Evolutionary conservation across 805 yeast species (phyloP).

Genomic region (Wickerhamomyces bisporus): DNA sequence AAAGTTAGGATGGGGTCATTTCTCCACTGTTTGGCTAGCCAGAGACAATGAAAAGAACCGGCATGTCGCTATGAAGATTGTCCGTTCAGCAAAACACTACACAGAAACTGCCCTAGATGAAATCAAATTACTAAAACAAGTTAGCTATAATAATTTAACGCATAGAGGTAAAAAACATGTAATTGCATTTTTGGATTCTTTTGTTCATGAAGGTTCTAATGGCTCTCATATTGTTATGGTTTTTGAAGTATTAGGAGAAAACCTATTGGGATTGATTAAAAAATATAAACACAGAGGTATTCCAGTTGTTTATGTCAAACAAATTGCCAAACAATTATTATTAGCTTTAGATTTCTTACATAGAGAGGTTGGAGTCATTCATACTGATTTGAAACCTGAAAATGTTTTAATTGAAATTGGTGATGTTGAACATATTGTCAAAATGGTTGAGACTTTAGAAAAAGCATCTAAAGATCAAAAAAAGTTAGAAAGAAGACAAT

Average conservation of each 20-base stretch:
- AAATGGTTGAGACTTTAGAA: conserved; percentile 58
- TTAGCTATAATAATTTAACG: conserved; percentile 52
- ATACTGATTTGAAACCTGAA: conserved; percentile 71
- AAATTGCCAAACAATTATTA: conserved; percentile 72
- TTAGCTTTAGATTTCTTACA: conserved; percentile 70
- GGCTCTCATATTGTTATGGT: conserved; percentile 96
- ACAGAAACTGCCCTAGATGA: conserved; percentile 95
- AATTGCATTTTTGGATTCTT: conserved; percentile 75
- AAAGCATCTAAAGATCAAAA: conserved; percentile 40
- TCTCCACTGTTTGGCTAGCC: conserved; percentile 93
- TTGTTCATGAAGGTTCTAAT: conserved; percentile 82
- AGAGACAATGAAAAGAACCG: conserved; percentile 47
- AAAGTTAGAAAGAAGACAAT: conserved; percentile 35
- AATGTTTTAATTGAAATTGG: conserved; percentile 76
- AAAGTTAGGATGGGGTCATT: conserved; percentile 98
- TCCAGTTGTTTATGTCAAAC: conserved; percentile 73
- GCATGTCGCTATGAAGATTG: conserved; percentile 93
- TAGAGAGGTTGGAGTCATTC: conserved; percentile 68
- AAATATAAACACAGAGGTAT: conserved; percentile 73
- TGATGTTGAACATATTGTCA: conserved; percentile 73
- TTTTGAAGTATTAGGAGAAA: conserved; percentile 95
- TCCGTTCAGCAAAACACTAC: conserved; percentile 84
- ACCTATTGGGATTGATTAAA: conserved; percentile 75
- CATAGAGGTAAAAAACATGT: conserved; percentile 84
- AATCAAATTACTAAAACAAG: conserved; percentile 67